Conservation (phyloP, 2,329 filamentous ascomycete genomes). For the Scedosporium boydii region DNA sequence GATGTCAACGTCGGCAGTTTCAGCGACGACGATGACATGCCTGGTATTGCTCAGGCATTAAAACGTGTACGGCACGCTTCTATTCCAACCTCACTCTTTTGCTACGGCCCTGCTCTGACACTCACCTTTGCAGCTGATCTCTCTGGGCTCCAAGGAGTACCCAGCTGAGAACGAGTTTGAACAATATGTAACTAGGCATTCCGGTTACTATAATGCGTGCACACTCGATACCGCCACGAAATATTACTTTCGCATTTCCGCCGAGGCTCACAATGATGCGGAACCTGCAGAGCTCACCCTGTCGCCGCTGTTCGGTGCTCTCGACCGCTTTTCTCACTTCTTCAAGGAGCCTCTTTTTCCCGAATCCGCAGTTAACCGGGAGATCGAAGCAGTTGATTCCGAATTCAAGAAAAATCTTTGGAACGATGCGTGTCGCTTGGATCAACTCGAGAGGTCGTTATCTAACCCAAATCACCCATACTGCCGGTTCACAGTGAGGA, state of each 20-base stretch:
- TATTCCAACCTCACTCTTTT: not conserved
- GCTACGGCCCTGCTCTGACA: not conserved
- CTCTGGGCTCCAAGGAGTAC: constrained; percentile 99
- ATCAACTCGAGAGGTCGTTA: constrained; percentile 81
- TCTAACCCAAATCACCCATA: constrained; percentile 82
- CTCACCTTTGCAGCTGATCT: constrained; percentile 53
- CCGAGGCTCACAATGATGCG: constrained; percentile 56
- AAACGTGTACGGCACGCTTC: constrained; percentile 56
- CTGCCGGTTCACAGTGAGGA: constrained; percentile 86
- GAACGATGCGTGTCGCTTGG: constrained; percentile 79
- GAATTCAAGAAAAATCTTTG: constrained; percentile 98
- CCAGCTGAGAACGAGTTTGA: constrained; percentile 93
- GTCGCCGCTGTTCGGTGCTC: constrained; percentile 62
- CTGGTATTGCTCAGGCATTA: constrained; percentile 89
- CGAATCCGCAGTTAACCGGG: constrained; percentile 73
- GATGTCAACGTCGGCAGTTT: constrained; percentile 96
- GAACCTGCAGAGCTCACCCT: constrained; percentile 45
- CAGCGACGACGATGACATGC: constrained; percentile 83
- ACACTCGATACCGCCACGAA: constrained; percentile 91
- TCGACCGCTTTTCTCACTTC: constrained; percentile 90
- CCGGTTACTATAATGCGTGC: constrained; percentile 89
- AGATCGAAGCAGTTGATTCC: constrained; percentile 82
- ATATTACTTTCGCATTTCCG: constrained; percentile 93
- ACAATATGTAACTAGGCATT: constrained; percentile 82
- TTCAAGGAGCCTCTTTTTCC: constrained; percentile 85